A percentile compares a stretch with the other conserved stretches of the same genome.
Evolutionary conservation across 2,329 filamentous ascomycete genomes (phyloP).

Genomic region (Myriosclerotinia scirpicola): DNA sequence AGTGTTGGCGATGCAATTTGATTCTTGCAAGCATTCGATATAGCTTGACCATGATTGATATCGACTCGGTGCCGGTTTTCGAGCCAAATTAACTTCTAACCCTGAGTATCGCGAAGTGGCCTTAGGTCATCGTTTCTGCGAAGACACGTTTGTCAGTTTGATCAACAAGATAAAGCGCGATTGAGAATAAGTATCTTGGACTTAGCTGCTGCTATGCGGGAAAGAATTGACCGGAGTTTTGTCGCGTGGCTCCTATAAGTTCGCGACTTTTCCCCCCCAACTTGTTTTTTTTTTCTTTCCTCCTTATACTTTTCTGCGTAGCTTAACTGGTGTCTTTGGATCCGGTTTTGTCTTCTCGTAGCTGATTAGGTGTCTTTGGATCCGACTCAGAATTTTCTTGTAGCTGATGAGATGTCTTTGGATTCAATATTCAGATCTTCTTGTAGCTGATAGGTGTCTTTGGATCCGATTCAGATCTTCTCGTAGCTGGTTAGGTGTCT

Average conservation of each 20-base stretch:
- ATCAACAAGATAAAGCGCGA: no score
- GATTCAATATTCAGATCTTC: not conserved
- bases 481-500: not conserved
- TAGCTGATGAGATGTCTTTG: not conserved
- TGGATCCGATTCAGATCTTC: no score
- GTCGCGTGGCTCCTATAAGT: no score
- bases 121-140: no score
- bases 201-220: no score
- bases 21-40: not conserved
- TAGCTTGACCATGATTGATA: not conserved
- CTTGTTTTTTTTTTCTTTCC: not conserved
- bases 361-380: not conserved
- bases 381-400: no score
- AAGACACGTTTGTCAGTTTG: no score
- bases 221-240: no score
- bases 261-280: not conserved
- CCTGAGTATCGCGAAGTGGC: no score
- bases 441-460: not conserved
- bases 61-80: no score
- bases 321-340: not conserved
- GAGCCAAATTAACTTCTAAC: no score
- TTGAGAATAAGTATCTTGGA: no score
- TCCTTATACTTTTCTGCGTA: not conserved
- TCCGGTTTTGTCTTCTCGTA: not conserved
- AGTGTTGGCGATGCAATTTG: not conserved